phyloP scores from a whole-genome alignment of 345 rosid genomes.

The Sonneratia alba region DNA sequence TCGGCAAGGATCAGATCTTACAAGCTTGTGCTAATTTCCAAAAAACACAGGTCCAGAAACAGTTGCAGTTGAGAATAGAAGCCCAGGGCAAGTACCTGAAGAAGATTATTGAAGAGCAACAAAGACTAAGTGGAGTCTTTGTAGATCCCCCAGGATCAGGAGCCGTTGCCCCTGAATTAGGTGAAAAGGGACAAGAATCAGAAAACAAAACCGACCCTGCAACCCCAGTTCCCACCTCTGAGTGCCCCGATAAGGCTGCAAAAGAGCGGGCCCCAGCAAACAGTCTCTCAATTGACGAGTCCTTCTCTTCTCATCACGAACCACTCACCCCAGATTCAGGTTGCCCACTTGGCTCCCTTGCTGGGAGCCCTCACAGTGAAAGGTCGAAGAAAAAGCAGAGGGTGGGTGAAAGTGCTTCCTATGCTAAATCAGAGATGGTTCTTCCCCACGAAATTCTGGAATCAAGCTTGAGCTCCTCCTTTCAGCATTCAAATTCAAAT shows the following conservation, averaged over 20 bases:
- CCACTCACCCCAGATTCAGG: conserved; percentile 86
- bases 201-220: conserved; percentile 75
- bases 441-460: conserved; percentile 62
- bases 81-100: conserved; percentile 96
- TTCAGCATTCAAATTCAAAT: conserved; percentile 34
- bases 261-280: conserved; percentile 52
- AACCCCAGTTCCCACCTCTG: conserved; percentile 84
- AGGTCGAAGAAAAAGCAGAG: conserved; percentile 64
- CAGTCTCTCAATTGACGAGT: conserved; percentile 74
- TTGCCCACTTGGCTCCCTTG: conserved; percentile 47
- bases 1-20: too few relatives aligned
- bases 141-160: conserved; percentile 42
- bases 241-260: conserved; percentile 60
- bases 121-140: conserved; percentile 64
- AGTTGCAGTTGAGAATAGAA: conserved; percentile 90
- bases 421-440: conserved; percentile 40
- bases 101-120: conserved; percentile 98
- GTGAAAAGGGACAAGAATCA: conserved; percentile 43
- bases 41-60: conserved; percentile 77
- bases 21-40: neutral
- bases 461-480: conserved; percentile 61
- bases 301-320: conserved; percentile 72
- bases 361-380: conserved; percentile 48
- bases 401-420: conserved; percentile 26
- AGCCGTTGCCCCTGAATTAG: conserved; percentile 32